A percentile compares a stretch with the other conserved stretches of the same genome.
Evolutionary conservation across 2,329 filamentous ascomycete genomes (phyloP).

Genomic region (Talaromyces sp.): DNA sequence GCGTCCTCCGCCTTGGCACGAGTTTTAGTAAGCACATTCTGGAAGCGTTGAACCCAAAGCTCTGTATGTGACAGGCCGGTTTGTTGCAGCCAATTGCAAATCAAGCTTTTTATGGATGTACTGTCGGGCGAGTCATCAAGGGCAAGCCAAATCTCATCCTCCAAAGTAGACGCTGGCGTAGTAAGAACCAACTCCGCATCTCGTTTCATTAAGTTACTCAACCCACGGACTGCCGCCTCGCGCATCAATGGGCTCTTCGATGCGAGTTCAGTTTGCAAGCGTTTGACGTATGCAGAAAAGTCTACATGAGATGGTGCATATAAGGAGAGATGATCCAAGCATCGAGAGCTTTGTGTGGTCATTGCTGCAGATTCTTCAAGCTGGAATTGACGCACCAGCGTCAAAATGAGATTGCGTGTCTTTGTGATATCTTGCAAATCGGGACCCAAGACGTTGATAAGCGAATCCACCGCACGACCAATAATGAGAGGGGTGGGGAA

Average conservation of each 20-base stretch:
- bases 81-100: conserved; percentile 90
- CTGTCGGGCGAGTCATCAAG: conserved; percentile 73
- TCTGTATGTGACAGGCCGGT: conserved; percentile 74
- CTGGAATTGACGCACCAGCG: conserved; percentile 75
- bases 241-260: conserved; percentile 65
- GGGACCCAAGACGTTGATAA: conserved; percentile 92
- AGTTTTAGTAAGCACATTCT: conserved; percentile 83
- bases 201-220: conserved; percentile 93
- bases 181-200: conserved; percentile 77
- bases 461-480: conserved; percentile 83
- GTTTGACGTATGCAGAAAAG: conserved; percentile 74
- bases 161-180: conserved; percentile 70
- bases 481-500: conserved; percentile 77
- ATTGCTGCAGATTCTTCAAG: conserved; percentile 66
- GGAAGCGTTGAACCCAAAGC: conserved; percentile 84
- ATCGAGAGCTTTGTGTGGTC: conserved; percentile 71
- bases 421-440: conserved; percentile 91
- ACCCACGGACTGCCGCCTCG: conserved; percentile 76
- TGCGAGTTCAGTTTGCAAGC: conserved; percentile 71
- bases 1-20: conserved; percentile 58
- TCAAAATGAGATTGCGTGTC: conserved; percentile 86
- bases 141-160: conserved; percentile 87
- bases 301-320: conserved; percentile 87
- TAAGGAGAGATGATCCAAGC: conserved; percentile 83
- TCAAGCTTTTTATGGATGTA: conserved; percentile 75